phyloP scores from a whole-genome alignment of 176 grass and related monocot genomes.

The Thinopyrum elongatum region DNA sequence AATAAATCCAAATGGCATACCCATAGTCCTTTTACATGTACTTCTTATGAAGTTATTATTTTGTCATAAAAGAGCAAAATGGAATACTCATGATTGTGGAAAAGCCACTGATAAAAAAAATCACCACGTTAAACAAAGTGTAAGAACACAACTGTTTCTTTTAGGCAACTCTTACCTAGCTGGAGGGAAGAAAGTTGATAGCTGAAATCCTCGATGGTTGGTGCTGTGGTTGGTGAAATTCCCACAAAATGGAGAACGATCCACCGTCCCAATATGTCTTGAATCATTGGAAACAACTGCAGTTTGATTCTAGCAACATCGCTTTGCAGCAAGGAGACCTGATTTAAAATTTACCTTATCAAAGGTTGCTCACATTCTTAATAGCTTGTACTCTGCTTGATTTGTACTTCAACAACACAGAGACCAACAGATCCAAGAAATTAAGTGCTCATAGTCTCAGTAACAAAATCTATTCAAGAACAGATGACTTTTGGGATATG shows the following conservation, averaged over 20 bases:
- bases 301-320: constrained; percentile 77
- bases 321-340: constrained; percentile 73
- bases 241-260: constrained; percentile 80
- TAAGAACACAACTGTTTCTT: constrained; percentile 5
- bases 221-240: constrained; percentile 63
- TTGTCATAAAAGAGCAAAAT: neutral
- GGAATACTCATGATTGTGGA: neutral
- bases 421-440: constrained; percentile 16
- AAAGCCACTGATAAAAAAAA: constrained; percentile 17
- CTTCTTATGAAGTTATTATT: constrained; percentile 1
- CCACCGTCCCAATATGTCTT: constrained; percentile 79
- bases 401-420: constrained; percentile 15
- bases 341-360: constrained; percentile 37
- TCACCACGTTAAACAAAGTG: neutral
- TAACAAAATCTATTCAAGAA: constrained; percentile 17
- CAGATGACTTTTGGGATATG: neutral
- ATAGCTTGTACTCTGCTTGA: constrained; percentile 19
- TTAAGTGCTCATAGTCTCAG: constrained; percentile 15
- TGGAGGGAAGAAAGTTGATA: constrained; percentile 88
- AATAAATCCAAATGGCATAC: neutral
- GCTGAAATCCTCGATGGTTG: constrained; percentile 78
- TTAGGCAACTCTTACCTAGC: constrained; percentile 59
- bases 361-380: constrained; percentile 3
- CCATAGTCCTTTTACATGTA: neutral
- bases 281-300: constrained; percentile 67